Evolutionary conservation across 2,329 filamentous ascomycete species (phyloP).

Genomic region (Talaromyces pinophilus): DNA sequence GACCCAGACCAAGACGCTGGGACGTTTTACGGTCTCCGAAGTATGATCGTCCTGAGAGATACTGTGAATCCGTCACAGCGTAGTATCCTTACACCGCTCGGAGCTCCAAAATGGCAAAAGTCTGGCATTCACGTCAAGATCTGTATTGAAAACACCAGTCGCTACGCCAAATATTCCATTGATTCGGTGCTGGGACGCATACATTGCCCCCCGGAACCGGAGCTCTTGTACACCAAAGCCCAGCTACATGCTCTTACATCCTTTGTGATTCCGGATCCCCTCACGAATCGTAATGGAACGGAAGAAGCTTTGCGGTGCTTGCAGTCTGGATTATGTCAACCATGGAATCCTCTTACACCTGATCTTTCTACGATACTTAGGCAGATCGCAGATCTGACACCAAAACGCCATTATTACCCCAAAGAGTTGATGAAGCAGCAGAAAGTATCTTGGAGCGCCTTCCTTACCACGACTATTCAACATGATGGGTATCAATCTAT

Average conservation of each 20-base stretch:
- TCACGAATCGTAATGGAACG: constrained; percentile 61
- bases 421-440: constrained; percentile 46
- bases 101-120: constrained; percentile 27
- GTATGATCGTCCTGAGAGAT: constrained; percentile 60
- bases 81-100: constrained; percentile 52
- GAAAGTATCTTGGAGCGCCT: constrained; percentile 43
- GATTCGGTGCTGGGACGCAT: constrained; percentile 58
- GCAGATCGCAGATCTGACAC: constrained; percentile 40
- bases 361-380: constrained; percentile 24
- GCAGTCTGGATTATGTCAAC: constrained; percentile 53
- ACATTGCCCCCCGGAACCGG: constrained; percentile 59
- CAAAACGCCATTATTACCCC: constrained; percentile 50
- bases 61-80: constrained; percentile 42
- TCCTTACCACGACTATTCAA: constrained; percentile 45
- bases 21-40: constrained; percentile 60
- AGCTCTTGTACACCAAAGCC: constrained; percentile 58
- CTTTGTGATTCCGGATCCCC: constrained; percentile 56
- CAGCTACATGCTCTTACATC: constrained; percentile 63
- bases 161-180: constrained; percentile 56
- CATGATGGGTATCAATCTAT: constrained; percentile 37
- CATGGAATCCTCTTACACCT: constrained; percentile 46
- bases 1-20: constrained; percentile 61
- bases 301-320: constrained; percentile 61
- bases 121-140: constrained; percentile 49
- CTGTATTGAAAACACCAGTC: constrained; percentile 35